phyloP scores from a whole-genome alignment of 2,329 filamentous ascomycete genomes.

The Zymoseptoria ardabiliae region DNA sequence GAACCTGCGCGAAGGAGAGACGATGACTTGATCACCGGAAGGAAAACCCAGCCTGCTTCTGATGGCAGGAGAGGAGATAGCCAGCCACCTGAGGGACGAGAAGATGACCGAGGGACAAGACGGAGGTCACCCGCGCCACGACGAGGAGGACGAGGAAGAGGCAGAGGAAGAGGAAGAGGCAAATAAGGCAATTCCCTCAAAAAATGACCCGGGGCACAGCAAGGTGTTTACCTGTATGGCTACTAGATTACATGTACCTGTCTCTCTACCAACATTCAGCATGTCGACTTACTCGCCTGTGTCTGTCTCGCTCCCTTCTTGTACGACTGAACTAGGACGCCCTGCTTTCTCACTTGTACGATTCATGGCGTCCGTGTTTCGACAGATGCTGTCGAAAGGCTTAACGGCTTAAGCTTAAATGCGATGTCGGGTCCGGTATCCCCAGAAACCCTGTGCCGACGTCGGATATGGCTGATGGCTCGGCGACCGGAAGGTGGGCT shows the following conservation, averaged over 20 bases:
- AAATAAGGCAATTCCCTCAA: background rate
- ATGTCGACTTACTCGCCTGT: no score
- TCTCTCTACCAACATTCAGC: no score
- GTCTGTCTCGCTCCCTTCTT: no score
- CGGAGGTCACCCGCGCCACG: background rate
- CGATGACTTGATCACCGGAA: background rate
- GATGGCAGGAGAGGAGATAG: background rate
- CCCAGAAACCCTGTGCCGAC: background rate
- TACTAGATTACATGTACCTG: no score
- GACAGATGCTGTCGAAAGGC: background rate
- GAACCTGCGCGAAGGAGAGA: background rate
- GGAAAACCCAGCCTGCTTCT: background rate
- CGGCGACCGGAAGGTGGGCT: background rate
- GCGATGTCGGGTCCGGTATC: background rate
- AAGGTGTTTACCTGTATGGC: no score
- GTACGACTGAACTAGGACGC: no score
- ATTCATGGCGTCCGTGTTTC: background rate
- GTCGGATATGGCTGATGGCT: background rate
- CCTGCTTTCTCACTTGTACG: no score
- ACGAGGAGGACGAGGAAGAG: background rate
- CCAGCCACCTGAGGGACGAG: background rate
- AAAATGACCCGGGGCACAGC: no score
- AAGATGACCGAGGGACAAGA: background rate
- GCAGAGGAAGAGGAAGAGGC: conserved; percentile 1
- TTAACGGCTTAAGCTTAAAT: background rate